Conservation (phyloP, 441 rosid genomes). For the Iberis amara region DNA sequence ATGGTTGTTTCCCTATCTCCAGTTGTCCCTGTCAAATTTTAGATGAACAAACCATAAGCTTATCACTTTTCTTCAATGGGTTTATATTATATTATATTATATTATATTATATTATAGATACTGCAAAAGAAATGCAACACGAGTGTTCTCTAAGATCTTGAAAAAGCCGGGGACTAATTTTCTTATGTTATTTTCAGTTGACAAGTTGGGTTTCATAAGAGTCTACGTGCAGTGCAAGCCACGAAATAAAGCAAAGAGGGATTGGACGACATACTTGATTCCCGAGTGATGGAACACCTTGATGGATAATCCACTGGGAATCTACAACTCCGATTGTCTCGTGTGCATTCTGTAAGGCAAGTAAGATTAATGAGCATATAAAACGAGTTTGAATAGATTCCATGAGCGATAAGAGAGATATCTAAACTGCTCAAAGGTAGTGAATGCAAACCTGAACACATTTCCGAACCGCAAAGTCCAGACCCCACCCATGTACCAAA, state of each 20-base stretch:
- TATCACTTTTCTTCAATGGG: constrained; percentile 1
- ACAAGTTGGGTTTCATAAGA: background rate
- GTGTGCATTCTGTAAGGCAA: constrained; percentile 58
- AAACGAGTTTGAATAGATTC: background rate
- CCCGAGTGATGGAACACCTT: constrained; percentile 82
- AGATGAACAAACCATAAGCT: constrained; percentile 6
- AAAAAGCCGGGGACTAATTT: background rate
- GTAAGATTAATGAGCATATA: background rate
- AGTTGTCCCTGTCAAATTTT: constrained; percentile 48
- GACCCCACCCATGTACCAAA: constrained; percentile 98
- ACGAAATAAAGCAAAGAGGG: background rate
- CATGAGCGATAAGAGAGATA: background rate
- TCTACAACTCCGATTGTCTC: constrained; percentile 96
- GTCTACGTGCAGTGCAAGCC: background rate
- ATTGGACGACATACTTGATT: constrained; percentile 57
- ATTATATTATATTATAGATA: too few species aligned
- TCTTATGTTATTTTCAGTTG: background rate
- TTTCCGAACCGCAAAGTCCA: constrained; percentile 83
- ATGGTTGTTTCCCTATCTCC: constrained; percentile 57
- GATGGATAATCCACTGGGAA: constrained; percentile 88
- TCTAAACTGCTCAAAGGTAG: constrained; percentile 18
- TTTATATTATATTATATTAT: background rate
- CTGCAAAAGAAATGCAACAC: too few species aligned
- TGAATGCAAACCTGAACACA: constrained; percentile 64
- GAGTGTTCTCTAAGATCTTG: background rate